phyloP scores from a whole-genome alignment of 805 yeast genomes.

The Candida berthetii region DNA sequence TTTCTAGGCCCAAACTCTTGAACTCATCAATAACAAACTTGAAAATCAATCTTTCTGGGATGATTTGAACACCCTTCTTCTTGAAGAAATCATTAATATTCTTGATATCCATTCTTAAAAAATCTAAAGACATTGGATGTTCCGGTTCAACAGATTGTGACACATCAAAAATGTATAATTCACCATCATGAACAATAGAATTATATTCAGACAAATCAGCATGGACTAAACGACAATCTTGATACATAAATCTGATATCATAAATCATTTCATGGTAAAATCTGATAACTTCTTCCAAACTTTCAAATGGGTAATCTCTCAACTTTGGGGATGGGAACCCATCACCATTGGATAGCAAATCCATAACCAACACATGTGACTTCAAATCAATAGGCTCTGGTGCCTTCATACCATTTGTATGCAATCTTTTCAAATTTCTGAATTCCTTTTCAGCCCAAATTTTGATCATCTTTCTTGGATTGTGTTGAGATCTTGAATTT shows the following conservation, averaged over 20 bases:
- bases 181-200: slow-evolving; percentile 73
- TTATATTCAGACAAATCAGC: slow-evolving; percentile 97
- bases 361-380: slow-evolving; percentile 93
- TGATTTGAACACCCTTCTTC: slow-evolving; percentile 65
- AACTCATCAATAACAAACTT: slow-evolving; percentile 59
- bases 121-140: slow-evolving; percentile 94
- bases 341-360: slow-evolving; percentile 66
- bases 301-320: slow-evolving; percentile 73
- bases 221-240: slow-evolving; percentile 85
- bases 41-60: slow-evolving; percentile 78
- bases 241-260: slow-evolving; percentile 83
- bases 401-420: slow-evolving; percentile 77
- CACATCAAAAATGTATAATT: slow-evolving; percentile 87
- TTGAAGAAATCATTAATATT: slow-evolving; percentile 87
- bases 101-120: slow-evolving; percentile 94
- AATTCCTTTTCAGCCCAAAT: slow-evolving; percentile 99
- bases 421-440: slow-evolving; percentile 79
- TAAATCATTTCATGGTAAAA: slow-evolving; percentile 76
- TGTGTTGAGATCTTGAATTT: slow-evolving; percentile 77
- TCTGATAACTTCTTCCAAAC: slow-evolving; percentile 55
- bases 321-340: slow-evolving; percentile 91
- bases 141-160: slow-evolving; percentile 98
- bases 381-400: slow-evolving; percentile 90
- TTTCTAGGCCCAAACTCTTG: slow-evolving; percentile 29
- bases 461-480: slow-evolving; percentile 96